Evolutionary conservation across 768 basidiomycete genomes (phyloP), one percentile per base, ranked within the genome.

Genomic region (Gelatoporia subvermispora): DNA sequence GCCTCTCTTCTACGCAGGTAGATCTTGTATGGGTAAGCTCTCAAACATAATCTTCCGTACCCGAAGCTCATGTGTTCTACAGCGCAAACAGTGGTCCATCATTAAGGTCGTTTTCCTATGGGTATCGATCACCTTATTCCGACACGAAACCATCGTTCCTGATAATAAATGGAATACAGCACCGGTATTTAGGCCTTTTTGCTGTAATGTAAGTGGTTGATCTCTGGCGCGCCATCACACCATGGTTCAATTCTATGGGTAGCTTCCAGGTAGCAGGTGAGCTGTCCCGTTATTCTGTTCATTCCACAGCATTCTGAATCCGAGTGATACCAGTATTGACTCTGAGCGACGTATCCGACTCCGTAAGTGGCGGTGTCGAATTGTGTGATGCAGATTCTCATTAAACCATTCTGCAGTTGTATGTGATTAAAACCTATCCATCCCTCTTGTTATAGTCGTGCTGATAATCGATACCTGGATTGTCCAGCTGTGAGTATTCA

Each of bases 31-130:
- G 59, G 59, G 59, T 60, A n/a, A 31, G 58, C 51, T 18, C 11
- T 31, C 7, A 31, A 7, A 22, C 40, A 17, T 20, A 21, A 5
- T 7, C 1, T 41, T 41, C 35, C 35, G 23, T 46, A 31, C 22
- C 3, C 17, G 11, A 16, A 25, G 4, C 10, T 21, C 35, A 5
- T 8, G 23, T 20, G 28, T 43, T 25, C 31, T 21, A 34, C 41
- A 58, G 62, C 59, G 50, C 47, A 63, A 60, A 49, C 59, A 54
- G 36, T 65, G 64, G 64, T 62, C 60, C 22, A 37, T 62, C 41
- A 56, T 65, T 41, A 65, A 65, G 51, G 47, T 49, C 21, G 56
- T 63, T 40, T 65, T 62, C 37, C 54, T 65, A 41, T 62, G 57
- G 52, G 64, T 62, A 24, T 42, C 60, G 49, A 35, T 42, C n/a